These are phyloP conservation scores for Fusarium abutilonis DNA, from an alignment of 2,329 filamentous ascomycete genomes.

Conservation along the genomic window DNA sequence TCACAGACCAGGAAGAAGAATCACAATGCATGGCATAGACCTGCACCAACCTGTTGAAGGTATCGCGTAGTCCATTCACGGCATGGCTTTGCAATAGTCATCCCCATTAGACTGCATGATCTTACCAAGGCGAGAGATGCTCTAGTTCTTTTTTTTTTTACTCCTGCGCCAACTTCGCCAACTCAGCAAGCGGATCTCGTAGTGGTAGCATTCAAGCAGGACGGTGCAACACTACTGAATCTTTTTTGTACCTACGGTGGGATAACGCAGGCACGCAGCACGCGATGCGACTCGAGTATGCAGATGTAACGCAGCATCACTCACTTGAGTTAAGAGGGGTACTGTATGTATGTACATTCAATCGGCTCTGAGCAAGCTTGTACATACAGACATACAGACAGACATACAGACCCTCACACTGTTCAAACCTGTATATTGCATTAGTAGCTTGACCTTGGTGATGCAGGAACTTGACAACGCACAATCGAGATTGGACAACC, in stretches of 20 bases:
- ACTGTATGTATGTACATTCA: background rate
- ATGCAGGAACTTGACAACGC: constrained; percentile 44
- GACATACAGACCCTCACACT: constrained; percentile 15
- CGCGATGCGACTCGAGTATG: constrained; percentile 5
- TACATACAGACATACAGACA: background rate
- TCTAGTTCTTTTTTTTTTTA: constrained; percentile 3
- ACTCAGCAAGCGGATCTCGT: constrained; percentile 40
- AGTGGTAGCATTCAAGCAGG: constrained; percentile 7
- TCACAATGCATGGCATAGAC: constrained; percentile 4
- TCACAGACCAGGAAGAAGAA: background rate
- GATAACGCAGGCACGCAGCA: constrained; percentile 29
- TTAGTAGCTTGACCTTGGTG: constrained; percentile 18
- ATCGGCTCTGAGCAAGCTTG: background rate
- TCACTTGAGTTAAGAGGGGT: background rate
- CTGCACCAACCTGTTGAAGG: constrained; percentile 34
- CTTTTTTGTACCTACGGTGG: constrained; percentile 11
- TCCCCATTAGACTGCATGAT: constrained; percentile 30
- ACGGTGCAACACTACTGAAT: constrained; percentile 21
- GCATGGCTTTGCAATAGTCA: constrained; percentile 26
- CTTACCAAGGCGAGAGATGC: constrained; percentile 8
- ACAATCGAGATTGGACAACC: constrained; percentile 40
- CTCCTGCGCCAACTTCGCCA: constrained; percentile 39
- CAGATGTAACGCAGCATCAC: background rate
- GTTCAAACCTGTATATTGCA: constrained; percentile 12
- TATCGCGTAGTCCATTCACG: constrained; percentile 31